phyloP scores from a whole-genome alignment of 2,329 filamentous ascomycete genomes.

The Fusarium praegraminearum region DNA sequence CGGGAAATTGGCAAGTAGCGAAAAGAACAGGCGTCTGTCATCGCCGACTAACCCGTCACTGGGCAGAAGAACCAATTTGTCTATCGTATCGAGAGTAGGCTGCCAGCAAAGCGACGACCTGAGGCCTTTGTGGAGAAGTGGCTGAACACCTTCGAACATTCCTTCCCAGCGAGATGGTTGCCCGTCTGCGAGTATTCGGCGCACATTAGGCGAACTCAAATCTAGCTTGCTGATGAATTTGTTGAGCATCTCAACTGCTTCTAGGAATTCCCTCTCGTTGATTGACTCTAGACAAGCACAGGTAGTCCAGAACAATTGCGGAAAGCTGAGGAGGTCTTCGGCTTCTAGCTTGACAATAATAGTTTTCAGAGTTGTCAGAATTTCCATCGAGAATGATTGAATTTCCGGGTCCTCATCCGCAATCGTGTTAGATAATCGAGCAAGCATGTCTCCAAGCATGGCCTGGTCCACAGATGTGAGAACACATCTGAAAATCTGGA shows the following conservation, averaged over 20 bases:
- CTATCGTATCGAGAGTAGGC: constrained; percentile 79
- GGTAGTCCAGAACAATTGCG: constrained; percentile 97
- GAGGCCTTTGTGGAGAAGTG: constrained; percentile 89
- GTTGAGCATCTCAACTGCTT: constrained; percentile 91
- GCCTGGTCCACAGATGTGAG: constrained; percentile 88
- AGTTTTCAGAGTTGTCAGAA: constrained; percentile 91
- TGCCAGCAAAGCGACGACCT: constrained; percentile 87
- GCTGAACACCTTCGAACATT: constrained; percentile 85
- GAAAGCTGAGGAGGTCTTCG: constrained; percentile 85
- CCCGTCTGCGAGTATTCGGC: constrained; percentile 79
- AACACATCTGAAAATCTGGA: constrained; percentile 96
- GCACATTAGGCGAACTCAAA: constrained; percentile 75
- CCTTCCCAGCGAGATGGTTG: constrained; percentile 91
- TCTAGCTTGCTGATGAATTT: constrained; percentile 87
- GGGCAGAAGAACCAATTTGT: constrained; percentile 82
- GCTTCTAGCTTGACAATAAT: constrained; percentile 87
- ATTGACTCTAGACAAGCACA: constrained; percentile 97
- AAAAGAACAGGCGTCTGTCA: constrained; percentile 84
- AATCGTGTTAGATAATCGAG: constrained; percentile 93
- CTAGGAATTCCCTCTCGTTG: constrained; percentile 93
- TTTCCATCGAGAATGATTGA: constrained; percentile 97
- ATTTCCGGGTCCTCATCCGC: constrained; percentile 95
- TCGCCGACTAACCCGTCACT: constrained; percentile 85
- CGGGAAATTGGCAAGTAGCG: constrained; percentile 91
- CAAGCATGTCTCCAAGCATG: constrained; percentile 98